Base-by-base conservation (phyloP, 768 basidiomycete species). In the Trametes meyenii region DNA sequence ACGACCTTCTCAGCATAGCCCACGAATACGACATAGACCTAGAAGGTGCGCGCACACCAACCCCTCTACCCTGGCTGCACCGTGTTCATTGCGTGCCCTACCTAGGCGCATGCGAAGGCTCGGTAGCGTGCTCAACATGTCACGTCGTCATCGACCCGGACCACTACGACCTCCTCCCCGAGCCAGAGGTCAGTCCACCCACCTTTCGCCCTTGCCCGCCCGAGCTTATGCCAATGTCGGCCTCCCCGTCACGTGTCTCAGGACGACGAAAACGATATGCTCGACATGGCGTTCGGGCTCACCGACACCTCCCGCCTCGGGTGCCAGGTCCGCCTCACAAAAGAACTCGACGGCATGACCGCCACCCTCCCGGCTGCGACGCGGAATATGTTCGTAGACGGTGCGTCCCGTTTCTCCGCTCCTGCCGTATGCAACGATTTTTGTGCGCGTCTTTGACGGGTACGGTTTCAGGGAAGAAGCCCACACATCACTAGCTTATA, bases 241-340 rank as follows among this genome's bases (percentile, higher is more conserved):
- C 3, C 6, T 38, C 23, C 23, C 24, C 38, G 3, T n/a, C 36
- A 42, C 35, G 43, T n/a, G 35, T 26, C 3, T 21, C 21, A 91
- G 57, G 96, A 98, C 66, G 96, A 99, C 71, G 96, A 99, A 77
- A 99, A 98, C 69, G 96, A 94, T 69, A 95, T 96, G 94, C 83
- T 99, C 40, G 96, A 98, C 74, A 92, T 98, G 83, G 96, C 96
- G 3, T 98, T 98, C 69, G 97, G 94, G 0, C 80, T 98, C 54
- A 96, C 94, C 0, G 96, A 98, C 69, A 98, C 96, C 67, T 96
- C 90, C 63, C 79, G 87, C 11, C 76, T 92, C 19, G 90, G 90
- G 0, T 91, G 90, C 69, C 90, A 91, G 71, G 88, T 91, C 72
- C 74, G 87, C 54, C 74, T 99, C 29, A 92, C 89, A 11, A 85